A percentile compares a stretch with the other conserved stretches of the same genome.
phyloP scores from a whole-genome alignment of 306 rosid species.

The Cyclanthera cordifolia region DNA sequence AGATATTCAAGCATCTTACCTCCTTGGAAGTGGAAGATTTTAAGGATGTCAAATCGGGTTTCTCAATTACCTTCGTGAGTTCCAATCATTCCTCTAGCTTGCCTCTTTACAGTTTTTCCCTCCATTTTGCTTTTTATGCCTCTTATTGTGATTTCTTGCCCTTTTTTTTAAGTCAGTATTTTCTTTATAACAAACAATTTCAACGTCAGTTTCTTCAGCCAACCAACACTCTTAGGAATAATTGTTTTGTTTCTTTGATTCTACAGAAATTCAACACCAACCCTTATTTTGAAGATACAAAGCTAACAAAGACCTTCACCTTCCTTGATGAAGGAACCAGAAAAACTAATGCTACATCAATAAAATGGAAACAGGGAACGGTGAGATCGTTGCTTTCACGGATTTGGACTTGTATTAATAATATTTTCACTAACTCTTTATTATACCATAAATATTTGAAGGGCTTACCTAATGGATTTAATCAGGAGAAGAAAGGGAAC shows the following conservation, averaged over 20 bases:
- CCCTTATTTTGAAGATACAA: conserved; percentile 79
- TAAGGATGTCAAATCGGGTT: conserved; percentile 85
- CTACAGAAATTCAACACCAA: conserved; percentile 65
- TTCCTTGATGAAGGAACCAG: conserved; percentile 85
- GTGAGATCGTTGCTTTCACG: conserved; percentile 25
- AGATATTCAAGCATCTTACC: conserved; percentile 73
- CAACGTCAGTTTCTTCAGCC: neutral
- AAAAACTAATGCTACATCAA: conserved; percentile 65
- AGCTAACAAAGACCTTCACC: conserved; percentile 66
- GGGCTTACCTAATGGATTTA: conserved; percentile 70
- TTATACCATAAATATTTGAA: conserved; percentile 19
- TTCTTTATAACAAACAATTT: neutral
- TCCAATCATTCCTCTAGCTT: conserved; percentile 6
- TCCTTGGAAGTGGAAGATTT: conserved; percentile 83
- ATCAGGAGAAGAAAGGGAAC: conserved; percentile 74
- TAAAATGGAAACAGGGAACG: conserved; percentile 92
- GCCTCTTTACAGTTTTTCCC: conserved; percentile 1
- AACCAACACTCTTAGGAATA: neutral
- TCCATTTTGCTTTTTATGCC: neutral
- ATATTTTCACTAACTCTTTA: neutral
- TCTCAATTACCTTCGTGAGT: conserved; percentile 70
- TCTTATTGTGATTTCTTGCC: neutral
- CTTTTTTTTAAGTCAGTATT: too few species aligned
- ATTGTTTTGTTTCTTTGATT: conserved; percentile 9
- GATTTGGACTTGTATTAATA: neutral